Base-by-base conservation (phyloP, 305 asterid genomes). In the Petunia hybrid region DNA sequence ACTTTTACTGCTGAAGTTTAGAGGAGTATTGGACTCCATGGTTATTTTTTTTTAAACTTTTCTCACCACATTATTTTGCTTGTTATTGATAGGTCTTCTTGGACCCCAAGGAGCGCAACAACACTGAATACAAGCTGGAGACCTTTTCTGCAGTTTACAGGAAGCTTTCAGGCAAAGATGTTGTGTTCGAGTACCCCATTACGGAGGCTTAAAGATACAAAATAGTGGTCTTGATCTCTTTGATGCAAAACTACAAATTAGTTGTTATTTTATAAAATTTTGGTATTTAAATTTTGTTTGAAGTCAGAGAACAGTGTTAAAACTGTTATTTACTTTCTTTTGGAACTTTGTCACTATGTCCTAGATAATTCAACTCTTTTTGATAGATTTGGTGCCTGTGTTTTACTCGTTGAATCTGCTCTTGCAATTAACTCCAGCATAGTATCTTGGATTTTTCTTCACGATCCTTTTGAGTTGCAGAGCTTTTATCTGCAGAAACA, bases 161-260 rank as follows among this genome's bases (percentile, higher is more conserved):
- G 43, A 82, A 82, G 82, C 85, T 82, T 66, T 82, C 81, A 9
- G 85, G 85, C 55, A 81, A 81, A 81, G 84, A 81, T 51, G 82
- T 79, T 6, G 84, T 81, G 38, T 81, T 81, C 0, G 84, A 81
- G 53, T 81, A 48, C 56, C 84, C 84, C 6, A 12, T 40, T 8
- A 16, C 61, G 0, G 81, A 81, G 22, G 68, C 84, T 39, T 81
- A 76, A 64, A 41, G 46, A 57, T 77, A 60, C 6, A 46, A 45
- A 74, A 53, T 78, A 64, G 46, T 6, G 46, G 35, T 45, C 43
- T 62, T 78, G 14, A 1, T 62, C 61, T 61, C 71, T 48, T 62
- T 43, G 57, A 7, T 22, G 74, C 45, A 8, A 63, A 42, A 77
- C 74, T 61, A 35, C 42, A 78, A 43, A 62, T 45, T 78, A 78